Conservation (phyloP, 1,284 basidiomycete species). For the Coriolopsis trogii region DNA sequence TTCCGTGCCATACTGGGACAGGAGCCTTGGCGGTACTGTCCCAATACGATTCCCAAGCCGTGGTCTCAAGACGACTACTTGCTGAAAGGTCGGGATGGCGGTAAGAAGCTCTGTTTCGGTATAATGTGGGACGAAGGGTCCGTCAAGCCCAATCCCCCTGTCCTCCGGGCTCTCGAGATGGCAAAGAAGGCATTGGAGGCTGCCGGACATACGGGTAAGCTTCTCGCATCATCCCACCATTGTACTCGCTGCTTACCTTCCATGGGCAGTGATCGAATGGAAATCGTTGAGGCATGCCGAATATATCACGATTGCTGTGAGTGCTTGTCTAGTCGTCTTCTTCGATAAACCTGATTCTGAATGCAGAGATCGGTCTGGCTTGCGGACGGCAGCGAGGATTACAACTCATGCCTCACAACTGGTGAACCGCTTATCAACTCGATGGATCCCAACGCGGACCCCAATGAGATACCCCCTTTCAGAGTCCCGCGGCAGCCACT, state of each 20-base stretch:
- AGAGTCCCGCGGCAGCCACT: constrained; percentile 26
- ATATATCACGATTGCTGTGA: constrained; percentile 17
- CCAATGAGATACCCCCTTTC: constrained; percentile 24
- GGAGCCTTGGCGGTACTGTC: constrained; percentile 27
- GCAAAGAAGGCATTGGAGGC: constrained; percentile 46
- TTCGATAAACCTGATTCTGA: not conserved
- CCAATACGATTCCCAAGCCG: constrained; percentile 24
- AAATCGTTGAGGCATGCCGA: constrained; percentile 39
- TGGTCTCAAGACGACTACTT: constrained; percentile 28
- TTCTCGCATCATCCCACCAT: not conserved
- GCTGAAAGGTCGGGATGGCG: constrained; percentile 41
- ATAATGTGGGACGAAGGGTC: constrained; percentile 50
- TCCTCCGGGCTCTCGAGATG: constrained; percentile 49
- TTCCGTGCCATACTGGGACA: constrained; percentile 18
- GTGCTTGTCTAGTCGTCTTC: not conserved
- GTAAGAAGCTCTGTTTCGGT: constrained; percentile 43
- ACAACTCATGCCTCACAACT: constrained; percentile 37
- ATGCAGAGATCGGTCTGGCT: constrained; percentile 42
- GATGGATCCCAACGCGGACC: constrained; percentile 34
- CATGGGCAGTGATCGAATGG: constrained; percentile 40
- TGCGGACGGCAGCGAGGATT: constrained; percentile 49
- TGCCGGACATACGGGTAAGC: constrained; percentile 48
- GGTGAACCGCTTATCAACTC: constrained; percentile 38
- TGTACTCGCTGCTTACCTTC: not conserved
- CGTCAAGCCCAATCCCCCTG: constrained; percentile 51